Evolutionary conservation across 345 rosid genomes (phyloP).

Genomic region (Atalantia buxifolia): DNA sequence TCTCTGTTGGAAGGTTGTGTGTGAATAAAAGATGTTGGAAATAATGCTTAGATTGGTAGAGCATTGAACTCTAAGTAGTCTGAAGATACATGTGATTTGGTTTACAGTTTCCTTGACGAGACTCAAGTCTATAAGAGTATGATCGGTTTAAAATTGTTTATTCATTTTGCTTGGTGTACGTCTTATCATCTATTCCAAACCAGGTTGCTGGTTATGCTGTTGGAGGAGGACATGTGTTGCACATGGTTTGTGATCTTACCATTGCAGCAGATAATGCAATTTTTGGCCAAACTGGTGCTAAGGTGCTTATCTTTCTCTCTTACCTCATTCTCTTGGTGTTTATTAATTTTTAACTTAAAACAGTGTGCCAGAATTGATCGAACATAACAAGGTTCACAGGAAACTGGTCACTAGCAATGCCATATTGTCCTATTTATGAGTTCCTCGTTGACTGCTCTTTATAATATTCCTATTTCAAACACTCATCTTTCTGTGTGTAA

Average conservation of each 20-base stretch:
- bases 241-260: slow-evolving; percentile 95
- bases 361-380: not conserved
- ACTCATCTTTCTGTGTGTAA: not conserved
- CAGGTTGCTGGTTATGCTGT: slow-evolving; percentile 98
- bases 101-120: not conserved
- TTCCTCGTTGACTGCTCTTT: not conserved
- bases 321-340: not conserved
- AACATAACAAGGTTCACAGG: not conserved
- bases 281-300: slow-evolving; percentile 97
- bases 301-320: slow-evolving; percentile 38
- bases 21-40: not conserved
- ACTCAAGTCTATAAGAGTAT: not conserved
- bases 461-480: not conserved
- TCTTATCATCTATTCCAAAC: slow-evolving; percentile 1
- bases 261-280: slow-evolving; percentile 90
- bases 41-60: not conserved
- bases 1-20: not conserved
- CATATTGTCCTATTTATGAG: not conserved
- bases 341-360: not conserved
- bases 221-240: slow-evolving; percentile 92
- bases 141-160: not conserved
- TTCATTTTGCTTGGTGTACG: not conserved
- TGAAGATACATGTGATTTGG: not conserved
- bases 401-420: not conserved
- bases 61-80: not conserved